Conservation (phyloP, 805 yeast genomes). For the Clavispora vitiphila region DNA sequence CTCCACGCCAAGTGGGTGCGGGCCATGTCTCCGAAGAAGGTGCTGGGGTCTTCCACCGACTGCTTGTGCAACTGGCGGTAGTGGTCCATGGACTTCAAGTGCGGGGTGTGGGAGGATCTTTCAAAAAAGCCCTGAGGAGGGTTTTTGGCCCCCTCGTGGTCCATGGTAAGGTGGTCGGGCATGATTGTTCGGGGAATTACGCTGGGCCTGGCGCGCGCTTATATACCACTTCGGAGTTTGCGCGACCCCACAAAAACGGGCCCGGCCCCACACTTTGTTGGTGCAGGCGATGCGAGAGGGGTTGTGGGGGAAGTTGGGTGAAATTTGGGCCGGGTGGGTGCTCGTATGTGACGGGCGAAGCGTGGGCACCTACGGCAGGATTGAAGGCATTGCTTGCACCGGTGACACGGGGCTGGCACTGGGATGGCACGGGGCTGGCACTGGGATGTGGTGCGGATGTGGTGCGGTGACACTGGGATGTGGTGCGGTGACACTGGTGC, state of each 20-base stretch:
- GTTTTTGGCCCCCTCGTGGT: constrained; percentile 16
- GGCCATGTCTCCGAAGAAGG: constrained; percentile 77
- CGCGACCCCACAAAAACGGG: constrained; percentile 11
- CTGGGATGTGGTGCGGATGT: no score
- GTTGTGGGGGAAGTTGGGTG: neutral
- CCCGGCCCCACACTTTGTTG: constrained; percentile 6
- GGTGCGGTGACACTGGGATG: no score
- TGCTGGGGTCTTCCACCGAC: constrained; percentile 75
- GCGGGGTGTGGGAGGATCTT: constrained; percentile 10
- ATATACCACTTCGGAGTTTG: constrained; percentile 11
- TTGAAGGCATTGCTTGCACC: no score
- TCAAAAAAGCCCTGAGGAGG: constrained; percentile 18
- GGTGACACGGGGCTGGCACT: no score
- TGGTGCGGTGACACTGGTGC: no score
- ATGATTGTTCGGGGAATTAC: constrained; percentile 1
- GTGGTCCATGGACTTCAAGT: constrained; percentile 13
- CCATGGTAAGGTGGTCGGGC: constrained; percentile 17
- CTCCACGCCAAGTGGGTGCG: constrained; percentile 74
- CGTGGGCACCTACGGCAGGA: no score
- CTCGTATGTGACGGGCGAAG: neutral
- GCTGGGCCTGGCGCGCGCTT: neutral
- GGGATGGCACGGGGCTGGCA: no score
- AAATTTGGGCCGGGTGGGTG: neutral
- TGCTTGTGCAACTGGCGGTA: constrained; percentile 51
- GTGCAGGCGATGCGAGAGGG: constrained; percentile 1